Evolutionary conservation across 1,284 basidiomycete genomes (phyloP).

Genomic region (Exsudoporus floridanus): DNA sequence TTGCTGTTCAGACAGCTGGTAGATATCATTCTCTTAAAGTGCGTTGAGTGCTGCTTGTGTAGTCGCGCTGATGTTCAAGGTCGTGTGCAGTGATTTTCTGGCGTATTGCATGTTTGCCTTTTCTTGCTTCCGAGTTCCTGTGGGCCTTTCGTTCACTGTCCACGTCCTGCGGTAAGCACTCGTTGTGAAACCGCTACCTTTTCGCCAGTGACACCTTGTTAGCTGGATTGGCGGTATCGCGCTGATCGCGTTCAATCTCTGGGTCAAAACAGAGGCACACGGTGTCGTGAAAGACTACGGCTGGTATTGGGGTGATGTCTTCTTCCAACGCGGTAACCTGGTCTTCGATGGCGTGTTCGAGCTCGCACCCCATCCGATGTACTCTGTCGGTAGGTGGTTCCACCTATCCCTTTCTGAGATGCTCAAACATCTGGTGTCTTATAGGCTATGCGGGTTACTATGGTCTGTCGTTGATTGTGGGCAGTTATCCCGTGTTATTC

Average conservation of each 20-base stretch:
- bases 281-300: conserved; percentile 91
- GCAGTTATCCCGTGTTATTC: conserved; percentile 90
- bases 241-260: conserved; percentile 93
- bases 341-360: conserved; percentile 99
- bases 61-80: background rate
- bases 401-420: background rate
- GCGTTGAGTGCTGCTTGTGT: conserved; percentile 30
- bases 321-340: conserved; percentile 88
- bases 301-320: conserved; percentile 99
- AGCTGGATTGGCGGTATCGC: conserved; percentile 87
- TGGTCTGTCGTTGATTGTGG: conserved; percentile 86
- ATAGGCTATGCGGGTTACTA: conserved; percentile 94
- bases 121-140: conserved; percentile 82
- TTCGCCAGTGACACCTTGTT: conserved; percentile 5
- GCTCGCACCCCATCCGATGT: conserved; percentile 89
- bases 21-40: conserved; percentile 96
- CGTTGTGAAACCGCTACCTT: background rate
- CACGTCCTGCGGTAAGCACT: conserved; percentile 71
- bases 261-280: conserved; percentile 98
- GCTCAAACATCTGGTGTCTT: background rate
- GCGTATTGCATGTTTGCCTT: conserved; percentile 96
- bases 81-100: conserved; percentile 75
- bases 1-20: conserved; percentile 90
- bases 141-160: conserved; percentile 69
- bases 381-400: conserved; percentile 76